A percentile compares a stretch with the other conserved stretches of the same genome.
Conservation (phyloP, 257 asterid species). For the Thymus mandschuricus region DNA sequence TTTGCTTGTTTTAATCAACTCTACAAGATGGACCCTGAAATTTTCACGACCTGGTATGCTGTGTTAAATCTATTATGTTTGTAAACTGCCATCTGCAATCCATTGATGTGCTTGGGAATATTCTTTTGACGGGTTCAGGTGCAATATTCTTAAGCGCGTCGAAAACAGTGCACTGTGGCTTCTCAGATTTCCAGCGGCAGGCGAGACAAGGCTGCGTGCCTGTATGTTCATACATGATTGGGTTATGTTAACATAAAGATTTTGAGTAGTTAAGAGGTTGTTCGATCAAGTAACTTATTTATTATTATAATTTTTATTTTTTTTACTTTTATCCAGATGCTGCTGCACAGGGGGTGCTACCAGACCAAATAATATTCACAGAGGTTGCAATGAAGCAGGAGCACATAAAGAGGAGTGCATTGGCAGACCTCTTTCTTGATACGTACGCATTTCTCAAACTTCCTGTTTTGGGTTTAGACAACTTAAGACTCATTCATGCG, state of each 20-base stretch:
- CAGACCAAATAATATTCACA: constrained; percentile 92
- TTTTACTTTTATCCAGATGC: constrained; percentile 60
- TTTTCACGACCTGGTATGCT: constrained; percentile 75
- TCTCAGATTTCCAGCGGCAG: constrained; percentile 97
- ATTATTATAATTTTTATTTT: neutral
- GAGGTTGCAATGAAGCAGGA: constrained; percentile 99
- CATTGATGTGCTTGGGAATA: constrained; percentile 11
- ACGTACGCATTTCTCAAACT: constrained; percentile 50
- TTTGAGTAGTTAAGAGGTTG: neutral
- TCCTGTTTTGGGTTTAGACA: neutral
- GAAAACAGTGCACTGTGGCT: constrained; percentile 99
- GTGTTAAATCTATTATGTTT: neutral
- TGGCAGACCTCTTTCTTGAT: constrained; percentile 96
- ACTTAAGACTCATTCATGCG: constrained; percentile 8
- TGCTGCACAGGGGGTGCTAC: constrained; percentile 91
- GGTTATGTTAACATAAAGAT: constrained; percentile 4
- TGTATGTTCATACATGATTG: constrained; percentile 44
- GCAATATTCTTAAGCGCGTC: constrained; percentile 96
- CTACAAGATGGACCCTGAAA: constrained; percentile 99
- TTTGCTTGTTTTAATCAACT: constrained; percentile 99
- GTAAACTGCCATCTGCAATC: constrained; percentile 6
- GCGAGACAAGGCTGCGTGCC: constrained; percentile 92
- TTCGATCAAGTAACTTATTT: too few species aligned
- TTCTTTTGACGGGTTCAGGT: constrained; percentile 57
- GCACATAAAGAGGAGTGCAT: constrained; percentile 90